Evolutionary conservation across 1,284 basidiomycete genomes (phyloP).

Genomic region (Thecaphora thlaspeos): DNA sequence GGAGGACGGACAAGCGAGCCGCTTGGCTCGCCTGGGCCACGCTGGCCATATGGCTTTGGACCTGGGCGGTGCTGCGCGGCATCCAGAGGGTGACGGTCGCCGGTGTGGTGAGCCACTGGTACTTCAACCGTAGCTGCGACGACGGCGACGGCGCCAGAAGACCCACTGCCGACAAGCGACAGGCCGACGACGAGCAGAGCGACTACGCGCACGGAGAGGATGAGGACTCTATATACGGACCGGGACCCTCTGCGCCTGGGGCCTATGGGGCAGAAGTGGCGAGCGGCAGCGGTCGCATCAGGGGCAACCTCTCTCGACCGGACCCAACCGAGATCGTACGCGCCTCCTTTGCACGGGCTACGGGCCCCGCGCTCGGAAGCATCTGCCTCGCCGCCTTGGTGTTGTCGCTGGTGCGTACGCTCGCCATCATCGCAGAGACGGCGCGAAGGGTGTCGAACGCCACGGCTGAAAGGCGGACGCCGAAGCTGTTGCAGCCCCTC

Average conservation of each 20-base stretch:
- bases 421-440: slow-evolving; percentile 62
- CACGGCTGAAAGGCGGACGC: slow-evolving; percentile 23
- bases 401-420: slow-evolving; percentile 67
- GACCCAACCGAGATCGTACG: slow-evolving; percentile 66
- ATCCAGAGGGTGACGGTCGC: slow-evolving; percentile 74
- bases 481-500: slow-evolving; percentile 58
- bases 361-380: slow-evolving; percentile 76
- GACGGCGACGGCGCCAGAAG: not conserved
- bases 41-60: slow-evolving; percentile 79
- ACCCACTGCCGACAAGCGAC: slow-evolving; percentile 18
- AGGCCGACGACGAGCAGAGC: slow-evolving; percentile 16
- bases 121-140: slow-evolving; percentile 65
- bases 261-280: slow-evolving; percentile 11
- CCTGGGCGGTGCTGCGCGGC: slow-evolving; percentile 82
- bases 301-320: too few species aligned
- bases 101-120: slow-evolving; percentile 86
- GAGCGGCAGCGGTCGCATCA: too few species aligned
- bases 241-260: slow-evolving; percentile 16
- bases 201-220: slow-evolving; percentile 14
- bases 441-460: slow-evolving; percentile 44
- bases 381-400: slow-evolving; percentile 74
- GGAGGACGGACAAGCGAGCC: slow-evolving; percentile 76
- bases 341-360: slow-evolving; percentile 74
- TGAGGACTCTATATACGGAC: slow-evolving; percentile 32
- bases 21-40: slow-evolving; percentile 75